phyloP scores from a whole-genome alignment of 1,284 basidiomycete genomes.

The Moesziomyces antarcticus region DNA sequence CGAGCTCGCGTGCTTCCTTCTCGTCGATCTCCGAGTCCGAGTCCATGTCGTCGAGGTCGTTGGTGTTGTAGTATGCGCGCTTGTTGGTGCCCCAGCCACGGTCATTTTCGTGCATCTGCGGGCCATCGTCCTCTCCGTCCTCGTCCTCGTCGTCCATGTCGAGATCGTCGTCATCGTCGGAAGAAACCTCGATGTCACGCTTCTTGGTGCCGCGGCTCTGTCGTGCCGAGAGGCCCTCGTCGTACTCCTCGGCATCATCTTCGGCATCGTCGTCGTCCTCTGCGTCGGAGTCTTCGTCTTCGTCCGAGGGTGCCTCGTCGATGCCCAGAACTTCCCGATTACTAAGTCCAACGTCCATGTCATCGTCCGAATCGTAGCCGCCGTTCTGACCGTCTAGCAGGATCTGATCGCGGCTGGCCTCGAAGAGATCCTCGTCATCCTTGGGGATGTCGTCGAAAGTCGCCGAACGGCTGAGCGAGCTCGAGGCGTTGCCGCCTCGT shows the following conservation, averaged over 20 bases:
- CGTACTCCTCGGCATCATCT: conserved; percentile 66
- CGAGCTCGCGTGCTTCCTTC: conserved; percentile 72
- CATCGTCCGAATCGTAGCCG: conserved; percentile 41
- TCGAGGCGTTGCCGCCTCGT: conserved; percentile 16
- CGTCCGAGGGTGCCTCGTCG: conserved; percentile 52
- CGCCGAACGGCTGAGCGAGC: conserved; percentile 35
- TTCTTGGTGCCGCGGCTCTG: conserved; percentile 25
- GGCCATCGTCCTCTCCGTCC: conserved; percentile 72
- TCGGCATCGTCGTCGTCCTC: conserved; percentile 60
- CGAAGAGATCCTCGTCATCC: conserved; percentile 60
- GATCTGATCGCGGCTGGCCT: conserved; percentile 76
- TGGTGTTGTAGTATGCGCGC: conserved; percentile 64
- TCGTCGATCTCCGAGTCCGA: conserved; percentile 69
- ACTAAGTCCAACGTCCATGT: conserved; percentile 54
- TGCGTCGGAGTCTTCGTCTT: conserved; percentile 45
- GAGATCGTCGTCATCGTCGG: conserved; percentile 48
- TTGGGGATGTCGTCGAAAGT: conserved; percentile 53
- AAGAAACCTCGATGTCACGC: conserved; percentile 27
- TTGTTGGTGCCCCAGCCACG: conserved; percentile 69
- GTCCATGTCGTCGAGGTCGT: conserved; percentile 60
- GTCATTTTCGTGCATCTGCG: conserved; percentile 69
- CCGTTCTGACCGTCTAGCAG: conserved; percentile 71
- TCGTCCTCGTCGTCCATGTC: conserved; percentile 74
- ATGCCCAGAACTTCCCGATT: conserved; percentile 57
- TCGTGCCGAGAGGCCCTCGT: conserved; percentile 17